A percentile compares a stretch with the other conserved stretches of the same genome.
Evolutionary conservation across 176 grass and related monocot genomes (phyloP).

Genomic region (Musa acuminata): DNA sequence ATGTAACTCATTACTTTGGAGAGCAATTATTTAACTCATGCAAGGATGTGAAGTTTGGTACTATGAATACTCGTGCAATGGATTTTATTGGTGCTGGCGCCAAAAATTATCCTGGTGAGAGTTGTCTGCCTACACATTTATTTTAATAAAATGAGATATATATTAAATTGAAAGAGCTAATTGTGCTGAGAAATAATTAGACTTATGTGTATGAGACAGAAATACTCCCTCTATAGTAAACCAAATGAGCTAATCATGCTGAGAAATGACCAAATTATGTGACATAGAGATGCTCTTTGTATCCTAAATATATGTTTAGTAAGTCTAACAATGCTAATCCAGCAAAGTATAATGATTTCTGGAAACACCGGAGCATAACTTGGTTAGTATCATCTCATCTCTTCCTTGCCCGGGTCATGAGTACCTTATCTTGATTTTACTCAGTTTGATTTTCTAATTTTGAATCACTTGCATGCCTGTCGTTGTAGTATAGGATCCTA

Average conservation of each 20-base stretch:
- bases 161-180: not conserved
- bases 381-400: not conserved
- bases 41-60: constrained; percentile 98
- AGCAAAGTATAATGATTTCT: not conserved
- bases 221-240: no score
- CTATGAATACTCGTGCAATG: constrained; percentile 87
- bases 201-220: no score
- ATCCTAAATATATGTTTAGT: no score
- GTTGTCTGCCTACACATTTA: not conserved
- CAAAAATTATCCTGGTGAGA: constrained; percentile 67
- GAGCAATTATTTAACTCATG: constrained; percentile 81
- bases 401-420: not conserved
- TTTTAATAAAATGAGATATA: not conserved
- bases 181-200: not conserved
- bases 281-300: not conserved
- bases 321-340: not conserved
- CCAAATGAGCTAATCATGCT: no score
- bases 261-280: no score
- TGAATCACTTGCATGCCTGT: no score
- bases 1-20: constrained; percentile 57
- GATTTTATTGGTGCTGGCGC: constrained; percentile 89
- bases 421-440: no score
- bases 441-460: no score
- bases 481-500: no score
- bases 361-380: not conserved